Base-by-base conservation (phyloP, 768 basidiomycete species). In the Asterophora parasitica region DNA sequence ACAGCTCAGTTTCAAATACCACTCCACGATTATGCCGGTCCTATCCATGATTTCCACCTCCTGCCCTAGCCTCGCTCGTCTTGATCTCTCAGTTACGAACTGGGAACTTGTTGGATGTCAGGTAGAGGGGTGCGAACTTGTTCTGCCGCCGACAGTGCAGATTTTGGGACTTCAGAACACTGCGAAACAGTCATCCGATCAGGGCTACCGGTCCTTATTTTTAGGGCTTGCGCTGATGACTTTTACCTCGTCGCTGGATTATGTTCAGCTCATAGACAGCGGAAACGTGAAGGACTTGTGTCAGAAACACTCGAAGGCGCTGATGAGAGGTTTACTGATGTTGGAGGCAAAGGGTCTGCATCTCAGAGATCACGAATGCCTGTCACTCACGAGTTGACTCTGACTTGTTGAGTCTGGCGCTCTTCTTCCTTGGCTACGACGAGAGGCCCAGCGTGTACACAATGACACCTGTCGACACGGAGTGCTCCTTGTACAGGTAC, bases 331-430 rank as follows among this genome's bases (percentile, higher is more conserved):
- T 39, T 12, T 53, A 10, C 28, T 32, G 7, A 49, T 49, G 26
- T 49, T 56, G 9, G 33, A 16, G 9, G 16, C 28, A 20, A 46
- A 41, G 30, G 48, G 54, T 19, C 17, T 58, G 13, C 41, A 51
- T 19, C 23, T 58, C 10, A 44, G 42, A 13, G 52, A 58, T 40
- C 50, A 53, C 33, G 48, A 55, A 39, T 49, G 57, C 17, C n/a
- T 15, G 6, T 6, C 23, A 8, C 19, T 49, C 33, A 47, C 56
- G 28, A 32, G 20, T 23, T 49, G 44, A 52, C 35, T 28, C 1
- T 27, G 10, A 23, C 7, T 9, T 32, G 17, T 44, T 19, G 42
- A 15, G 30, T 8, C 30, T 31, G 30, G 4, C 9, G 30, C 12
- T 9, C 30, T 31, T 12, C 30, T 31, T 31, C 12, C 30, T 10